These are phyloP conservation scores for Heterobasidion parviporum DNA, from an alignment of 1,284 basidiomycete species.

Conservation along the genomic window DNA sequence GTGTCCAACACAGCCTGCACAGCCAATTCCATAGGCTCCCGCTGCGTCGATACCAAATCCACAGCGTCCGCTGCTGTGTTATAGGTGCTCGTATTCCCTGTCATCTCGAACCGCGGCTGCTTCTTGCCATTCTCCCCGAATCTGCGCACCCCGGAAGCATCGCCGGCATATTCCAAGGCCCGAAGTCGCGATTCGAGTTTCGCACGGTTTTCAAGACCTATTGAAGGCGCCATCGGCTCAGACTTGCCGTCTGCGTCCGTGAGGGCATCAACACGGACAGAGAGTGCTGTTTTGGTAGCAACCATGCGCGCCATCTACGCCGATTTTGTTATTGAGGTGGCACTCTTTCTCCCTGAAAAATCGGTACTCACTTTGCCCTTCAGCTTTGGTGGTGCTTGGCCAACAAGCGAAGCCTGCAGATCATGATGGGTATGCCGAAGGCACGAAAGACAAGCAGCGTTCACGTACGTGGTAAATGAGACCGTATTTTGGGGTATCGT, in stretches of 20 bases:
- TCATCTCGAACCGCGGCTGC: slow-evolving; percentile 76
- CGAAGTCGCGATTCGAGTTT: slow-evolving; percentile 94
- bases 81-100: slow-evolving; percentile 69
- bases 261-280: slow-evolving; percentile 94
- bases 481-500: slow-evolving; percentile 98
- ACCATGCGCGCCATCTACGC: slow-evolving; percentile 97
- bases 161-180: slow-evolving; percentile 78
- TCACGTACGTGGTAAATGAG: slow-evolving; percentile 85
- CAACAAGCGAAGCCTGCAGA: slow-evolving; percentile 81
- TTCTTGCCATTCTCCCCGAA: slow-evolving; percentile 57
- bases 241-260: slow-evolving; percentile 91
- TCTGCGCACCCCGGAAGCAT: slow-evolving; percentile 57
- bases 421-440: background rate
- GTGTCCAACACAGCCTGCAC: slow-evolving; percentile 61
- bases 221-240: slow-evolving; percentile 69
- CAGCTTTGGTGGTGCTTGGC: slow-evolving; percentile 94
- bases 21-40: slow-evolving; percentile 62
- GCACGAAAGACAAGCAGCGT: slow-evolving; percentile 9
- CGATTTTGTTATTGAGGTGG: background rate
- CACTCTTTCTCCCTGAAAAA: slow-evolving; percentile 1
- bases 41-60: slow-evolving; percentile 76
- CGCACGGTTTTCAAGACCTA: slow-evolving; percentile 89
- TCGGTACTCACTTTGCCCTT: slow-evolving; percentile 79
- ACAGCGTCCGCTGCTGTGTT: slow-evolving; percentile 77
- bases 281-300: slow-evolving; percentile 93